phyloP scores from a whole-genome alignment of 2,329 filamentous ascomycete species.

The Metarhizium sp. region DNA sequence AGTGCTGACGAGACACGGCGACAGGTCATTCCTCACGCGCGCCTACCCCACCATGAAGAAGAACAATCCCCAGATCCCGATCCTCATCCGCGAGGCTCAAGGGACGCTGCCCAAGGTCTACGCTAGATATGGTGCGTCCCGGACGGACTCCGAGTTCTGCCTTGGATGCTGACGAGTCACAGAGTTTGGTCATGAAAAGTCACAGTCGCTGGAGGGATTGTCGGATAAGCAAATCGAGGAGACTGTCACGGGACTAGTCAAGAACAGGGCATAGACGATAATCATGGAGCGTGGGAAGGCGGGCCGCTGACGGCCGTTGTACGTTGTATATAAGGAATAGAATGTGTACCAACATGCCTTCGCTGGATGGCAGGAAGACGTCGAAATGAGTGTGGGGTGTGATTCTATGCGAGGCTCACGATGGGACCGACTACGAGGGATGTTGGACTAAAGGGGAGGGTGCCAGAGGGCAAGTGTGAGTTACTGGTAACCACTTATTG shows the following conservation, averaged over 20 bases:
- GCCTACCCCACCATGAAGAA: conserved; percentile 99
- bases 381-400: background rate
- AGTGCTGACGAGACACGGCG: background rate
- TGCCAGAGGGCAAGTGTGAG: too few relatives aligned
- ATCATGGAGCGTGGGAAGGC: background rate
- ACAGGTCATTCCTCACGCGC: conserved; percentile 77
- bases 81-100: conserved; percentile 86
- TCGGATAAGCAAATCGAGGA: conserved; percentile 55
- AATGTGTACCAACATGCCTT: background rate
- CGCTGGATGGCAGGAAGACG: background rate
- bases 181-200: conserved; percentile 50
- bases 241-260: conserved; percentile 44
- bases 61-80: conserved; percentile 89
- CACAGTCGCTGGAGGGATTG: conserved; percentile 48
- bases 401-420: background rate
- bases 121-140: conserved; percentile 71
- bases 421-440: background rate
- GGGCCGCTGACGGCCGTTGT: background rate
- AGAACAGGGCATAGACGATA: conserved; percentile 16
- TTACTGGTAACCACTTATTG: too few relatives aligned
- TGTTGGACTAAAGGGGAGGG: background rate
- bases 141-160: background rate
- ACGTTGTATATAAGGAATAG: background rate
- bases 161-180: background rate
- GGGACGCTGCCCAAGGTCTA: conserved; percentile 80